Base-by-base conservation (phyloP, 1,284 basidiomycete species). In the Puccinia brachypodii region DNA sequence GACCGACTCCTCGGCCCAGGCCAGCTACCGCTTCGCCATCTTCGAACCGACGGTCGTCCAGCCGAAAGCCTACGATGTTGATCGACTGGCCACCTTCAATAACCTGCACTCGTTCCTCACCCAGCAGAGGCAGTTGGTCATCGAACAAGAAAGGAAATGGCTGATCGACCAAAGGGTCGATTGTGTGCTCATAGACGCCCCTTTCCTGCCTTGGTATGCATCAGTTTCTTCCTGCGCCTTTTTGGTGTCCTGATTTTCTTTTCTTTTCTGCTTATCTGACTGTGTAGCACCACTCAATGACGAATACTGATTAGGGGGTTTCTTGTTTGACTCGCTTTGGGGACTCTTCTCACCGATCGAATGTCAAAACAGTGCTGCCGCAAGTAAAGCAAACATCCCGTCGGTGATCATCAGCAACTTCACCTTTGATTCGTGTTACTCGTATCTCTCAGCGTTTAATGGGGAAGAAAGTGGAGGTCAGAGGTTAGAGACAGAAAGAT, bases 351-450 rank as follows among this genome's bases (percentile, higher is more conserved):
- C 47, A 50, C 9, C 47, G 22, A 25, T 71, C 13, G 68, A 78
- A 42, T 44, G 58, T 60, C 28, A n/a, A n/a, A n/a, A 77, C 84
- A 93, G 92, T 85, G 88, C 91, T 72, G 92, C 92, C 0, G 92
- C 92, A 2, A 90, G 90, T 82, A 85, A 87, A 44, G 89, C 90
- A 0, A 88, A 89, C 0, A 88, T 93, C 36, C 92, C 92, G 0
- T 91, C 91, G 0, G 88, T 91, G 68, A 87, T 93, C 22, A 89
- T 93, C 83, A 92, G 92, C 75, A 93, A 93, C 87, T 93, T 93
- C 85, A 92, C 92, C 0, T 93, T 93, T 85, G 92, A 93, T 86
- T 92, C 92, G 0, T 92, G 93, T 13, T 93, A 92, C 85, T 92
- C 91, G 83, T 93, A 91, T 83, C 90, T 93, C 28, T 89, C 91